Conservation (phyloP, 495 filamentous ascomycete genomes). For the Cercophora newfieldiana region DNA sequence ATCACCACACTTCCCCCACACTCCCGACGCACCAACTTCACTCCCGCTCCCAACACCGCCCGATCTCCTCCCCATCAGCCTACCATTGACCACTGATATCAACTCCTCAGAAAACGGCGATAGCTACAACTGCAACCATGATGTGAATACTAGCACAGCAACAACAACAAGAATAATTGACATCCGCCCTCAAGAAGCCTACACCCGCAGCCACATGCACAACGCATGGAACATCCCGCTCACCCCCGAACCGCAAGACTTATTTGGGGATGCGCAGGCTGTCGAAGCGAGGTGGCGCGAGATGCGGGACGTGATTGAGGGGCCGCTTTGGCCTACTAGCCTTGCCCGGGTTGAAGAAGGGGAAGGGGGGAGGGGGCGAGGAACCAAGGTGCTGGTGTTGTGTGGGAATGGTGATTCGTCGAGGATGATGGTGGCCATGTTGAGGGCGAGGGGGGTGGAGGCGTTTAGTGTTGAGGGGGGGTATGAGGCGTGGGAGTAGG, state of each 20-base stretch:
- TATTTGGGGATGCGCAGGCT: not conserved
- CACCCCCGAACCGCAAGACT: not conserved
- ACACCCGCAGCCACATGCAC: not conserved
- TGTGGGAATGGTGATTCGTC: not conserved
- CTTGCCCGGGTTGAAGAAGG: too few relatives aligned
- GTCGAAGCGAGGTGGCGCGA: not conserved
- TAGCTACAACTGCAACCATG: too few relatives aligned
- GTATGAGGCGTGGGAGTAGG: not conserved
- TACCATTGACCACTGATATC: too few relatives aligned
- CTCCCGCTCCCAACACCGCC: not conserved
- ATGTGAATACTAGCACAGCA: not conserved
- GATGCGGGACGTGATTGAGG: not conserved
- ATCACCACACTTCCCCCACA: not conserved
- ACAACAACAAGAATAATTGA: not conserved
- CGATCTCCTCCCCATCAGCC: not conserved
- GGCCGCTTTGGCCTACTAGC: slow-evolving; percentile 2
- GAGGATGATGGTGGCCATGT: not conserved
- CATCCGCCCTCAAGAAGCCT: not conserved
- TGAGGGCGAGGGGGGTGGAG: not conserved
- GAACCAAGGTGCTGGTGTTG: not conserved
- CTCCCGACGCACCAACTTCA: too few relatives aligned
- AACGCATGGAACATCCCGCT: not conserved
- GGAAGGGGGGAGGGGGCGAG: not conserved
- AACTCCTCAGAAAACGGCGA: not conserved
- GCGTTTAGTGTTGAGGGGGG: slow-evolving; percentile 2